Evolutionary conservation across 1,284 basidiomycete genomes (phyloP).

Genomic region (Grifola frondosa): DNA sequence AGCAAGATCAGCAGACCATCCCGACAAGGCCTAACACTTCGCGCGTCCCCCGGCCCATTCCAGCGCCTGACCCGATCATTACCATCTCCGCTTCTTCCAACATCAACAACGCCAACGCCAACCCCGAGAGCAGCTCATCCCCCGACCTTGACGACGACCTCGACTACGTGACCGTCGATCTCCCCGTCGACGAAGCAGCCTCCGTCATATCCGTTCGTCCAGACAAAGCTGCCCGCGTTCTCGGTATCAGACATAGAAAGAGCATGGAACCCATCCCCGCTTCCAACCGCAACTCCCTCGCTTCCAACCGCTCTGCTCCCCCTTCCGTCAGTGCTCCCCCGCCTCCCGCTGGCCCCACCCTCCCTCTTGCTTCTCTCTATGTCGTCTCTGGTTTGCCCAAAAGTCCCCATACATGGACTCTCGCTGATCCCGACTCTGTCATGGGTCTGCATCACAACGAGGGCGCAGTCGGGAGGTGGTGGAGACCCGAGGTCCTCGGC

Average conservation of each 20-base stretch:
- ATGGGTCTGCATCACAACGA: conserved; percentile 83
- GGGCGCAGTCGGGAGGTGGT: conserved; percentile 88
- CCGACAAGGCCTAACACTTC: conserved; percentile 5
- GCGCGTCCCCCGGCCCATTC: conserved; percentile 25
- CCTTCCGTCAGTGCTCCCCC: conserved; percentile 40
- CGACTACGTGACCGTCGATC: conserved; percentile 62
- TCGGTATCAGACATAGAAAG: conserved; percentile 68
- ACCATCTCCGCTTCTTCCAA: conserved; percentile 26
- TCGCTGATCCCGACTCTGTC: conserved; percentile 87
- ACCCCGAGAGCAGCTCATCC: conserved; percentile 22
- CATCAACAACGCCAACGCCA: conserved; percentile 21
- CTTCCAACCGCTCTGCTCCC: conserved; percentile 72
- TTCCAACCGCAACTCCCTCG: conserved; percentile 68
- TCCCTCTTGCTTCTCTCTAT: conserved; percentile 79
- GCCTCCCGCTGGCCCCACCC: conserved; percentile 55
- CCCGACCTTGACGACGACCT: conserved; percentile 49
- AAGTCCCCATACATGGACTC: conserved; percentile 89
- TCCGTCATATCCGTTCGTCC: conserved; percentile 22
- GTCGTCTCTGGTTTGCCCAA: conserved; percentile 84
- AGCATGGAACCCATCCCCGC: conserved; percentile 83
- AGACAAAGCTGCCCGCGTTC: conserved; percentile 66
- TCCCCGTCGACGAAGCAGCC: conserved; percentile 26
- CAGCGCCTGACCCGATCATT: conserved; percentile 36
- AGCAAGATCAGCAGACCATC: conserved; percentile 1
- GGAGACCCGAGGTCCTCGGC: conserved; percentile 92